Conservation (phyloP, 2,329 filamentous ascomycete genomes). For the Paramyrothecium roridum region DNA sequence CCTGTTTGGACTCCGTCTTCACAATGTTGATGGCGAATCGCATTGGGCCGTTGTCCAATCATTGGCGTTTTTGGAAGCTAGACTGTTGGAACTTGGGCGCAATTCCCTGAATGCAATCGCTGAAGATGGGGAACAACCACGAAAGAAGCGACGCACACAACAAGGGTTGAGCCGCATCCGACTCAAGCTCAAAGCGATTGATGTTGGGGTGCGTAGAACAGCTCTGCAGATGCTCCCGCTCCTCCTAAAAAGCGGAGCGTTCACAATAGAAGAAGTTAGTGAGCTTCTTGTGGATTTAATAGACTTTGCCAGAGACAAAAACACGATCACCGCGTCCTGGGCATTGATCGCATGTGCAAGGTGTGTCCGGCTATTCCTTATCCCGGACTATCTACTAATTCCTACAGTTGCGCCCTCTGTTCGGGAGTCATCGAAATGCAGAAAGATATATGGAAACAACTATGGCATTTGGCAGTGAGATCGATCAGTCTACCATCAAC, state of each 20-base stretch:
- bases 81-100: conserved; percentile 30
- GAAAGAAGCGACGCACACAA: conserved; percentile 48
- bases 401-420: conserved; percentile 25
- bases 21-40: conserved; percentile 53
- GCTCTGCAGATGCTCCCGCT: conserved; percentile 59
- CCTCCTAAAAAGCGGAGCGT: conserved; percentile 42
- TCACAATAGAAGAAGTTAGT: conserved; percentile 48
- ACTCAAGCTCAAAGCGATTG: conserved; percentile 42
- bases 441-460: conserved; percentile 59
- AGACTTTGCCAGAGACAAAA: conserved; percentile 65
- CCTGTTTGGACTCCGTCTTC: conserved; percentile 51
- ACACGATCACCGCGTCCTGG: conserved; percentile 68
- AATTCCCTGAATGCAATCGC: conserved; percentile 14
- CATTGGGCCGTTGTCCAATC: conserved; percentile 59
- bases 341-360: conserved; percentile 78
- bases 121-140: conserved; percentile 41
- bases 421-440: conserved; percentile 29
- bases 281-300: conserved; percentile 57
- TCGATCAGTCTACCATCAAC: conserved; percentile 66
- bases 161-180: conserved; percentile 42
- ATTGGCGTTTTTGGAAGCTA: conserved; percentile 54
- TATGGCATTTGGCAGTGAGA: conserved; percentile 73
- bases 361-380: conserved; percentile 40
- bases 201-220: conserved; percentile 43
- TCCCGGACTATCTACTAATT: conserved; percentile 13